These are phyloP conservation scores for Fusarium sp. DNA, from an alignment of 2,329 filamentous ascomycete species.

Conservation along the genomic window DNA sequence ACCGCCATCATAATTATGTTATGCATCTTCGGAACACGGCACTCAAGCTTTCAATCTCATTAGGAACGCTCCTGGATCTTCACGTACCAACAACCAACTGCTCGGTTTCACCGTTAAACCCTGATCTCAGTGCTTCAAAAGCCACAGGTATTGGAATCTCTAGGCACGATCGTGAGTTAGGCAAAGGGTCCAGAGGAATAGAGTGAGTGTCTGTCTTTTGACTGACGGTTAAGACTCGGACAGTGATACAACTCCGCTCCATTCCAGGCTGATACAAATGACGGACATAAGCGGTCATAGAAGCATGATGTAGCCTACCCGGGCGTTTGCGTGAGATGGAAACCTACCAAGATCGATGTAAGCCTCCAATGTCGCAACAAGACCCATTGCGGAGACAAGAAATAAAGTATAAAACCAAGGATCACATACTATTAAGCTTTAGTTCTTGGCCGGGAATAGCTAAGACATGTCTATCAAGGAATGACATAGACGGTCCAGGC, in stretches of 20 bases:
- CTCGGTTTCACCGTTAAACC: background rate
- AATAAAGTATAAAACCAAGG: background rate
- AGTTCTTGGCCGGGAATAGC: background rate
- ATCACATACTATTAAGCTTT: slow-evolving; percentile 4
- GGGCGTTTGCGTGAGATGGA: background rate
- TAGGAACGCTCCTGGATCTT: background rate
- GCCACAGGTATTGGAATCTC: rapidly evolving
- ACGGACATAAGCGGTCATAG: background rate
- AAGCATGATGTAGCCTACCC: no score
- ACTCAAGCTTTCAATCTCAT: background rate
- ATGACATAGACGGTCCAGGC: slow-evolving; percentile 22
- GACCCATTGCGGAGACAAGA: no score
- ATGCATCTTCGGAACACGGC: background rate
- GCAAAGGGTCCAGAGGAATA: background rate
- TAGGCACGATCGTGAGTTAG: no score
- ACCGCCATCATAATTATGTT: rapidly evolving
- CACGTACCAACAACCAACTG: rapidly evolving
- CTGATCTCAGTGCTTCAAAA: background rate
- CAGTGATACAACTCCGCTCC: background rate
- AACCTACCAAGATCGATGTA: background rate
- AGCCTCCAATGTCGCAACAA: background rate
- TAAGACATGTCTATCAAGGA: background rate
- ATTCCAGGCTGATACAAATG: background rate
- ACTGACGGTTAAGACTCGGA: background rate
- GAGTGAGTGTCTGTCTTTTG: background rate